Evolutionary conservation across 2,329 filamentous ascomycete genomes (phyloP).

Genomic region (Neurospora sp.): DNA sequence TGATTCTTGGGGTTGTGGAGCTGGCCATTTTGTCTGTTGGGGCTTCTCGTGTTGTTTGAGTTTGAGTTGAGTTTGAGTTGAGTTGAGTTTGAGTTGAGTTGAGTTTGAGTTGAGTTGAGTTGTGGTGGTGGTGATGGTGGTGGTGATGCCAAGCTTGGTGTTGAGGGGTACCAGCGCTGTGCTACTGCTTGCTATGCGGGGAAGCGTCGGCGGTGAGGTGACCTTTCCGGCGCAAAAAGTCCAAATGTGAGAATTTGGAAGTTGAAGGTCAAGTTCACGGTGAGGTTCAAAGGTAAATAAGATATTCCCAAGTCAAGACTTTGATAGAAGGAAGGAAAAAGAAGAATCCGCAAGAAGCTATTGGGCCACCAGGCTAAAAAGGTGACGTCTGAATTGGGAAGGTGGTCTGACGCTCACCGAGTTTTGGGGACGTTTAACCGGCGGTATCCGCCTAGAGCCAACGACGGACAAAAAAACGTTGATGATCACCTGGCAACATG

Average conservation of each 20-base stretch:
- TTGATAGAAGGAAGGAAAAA: background rate
- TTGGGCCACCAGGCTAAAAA: background rate
- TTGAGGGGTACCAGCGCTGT: background rate
- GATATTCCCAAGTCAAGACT: background rate
- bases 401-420: background rate
- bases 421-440: background rate
- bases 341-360: background rate
- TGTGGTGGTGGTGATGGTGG: background rate
- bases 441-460: background rate
- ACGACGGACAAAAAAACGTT: background rate
- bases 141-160: background rate
- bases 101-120: background rate
- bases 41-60: background rate
- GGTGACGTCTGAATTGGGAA: background rate
- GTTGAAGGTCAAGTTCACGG: background rate
- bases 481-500: background rate
- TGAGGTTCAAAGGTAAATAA: background rate
- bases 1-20: slow-evolving; percentile 40
- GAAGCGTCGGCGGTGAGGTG: background rate
- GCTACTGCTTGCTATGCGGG: background rate
- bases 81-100: too few species aligned
- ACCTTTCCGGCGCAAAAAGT: background rate
- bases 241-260: background rate
- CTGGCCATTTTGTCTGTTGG: slow-evolving; percentile 8
- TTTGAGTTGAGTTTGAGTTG: background rate